Evolutionary conservation across 495 filamentous ascomycete genomes (phyloP).

Genomic region (Aspergillus homomorphus): DNA sequence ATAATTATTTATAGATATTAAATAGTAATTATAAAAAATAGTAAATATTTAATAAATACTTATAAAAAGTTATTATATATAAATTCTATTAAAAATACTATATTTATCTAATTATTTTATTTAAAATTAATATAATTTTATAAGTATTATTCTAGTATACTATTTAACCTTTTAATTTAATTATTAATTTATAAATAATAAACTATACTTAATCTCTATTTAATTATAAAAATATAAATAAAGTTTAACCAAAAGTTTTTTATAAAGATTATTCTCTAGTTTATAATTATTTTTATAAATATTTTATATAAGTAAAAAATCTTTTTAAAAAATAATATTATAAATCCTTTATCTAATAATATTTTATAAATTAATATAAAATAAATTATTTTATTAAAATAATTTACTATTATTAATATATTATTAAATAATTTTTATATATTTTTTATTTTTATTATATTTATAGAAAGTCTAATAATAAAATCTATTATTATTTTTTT

Average conservation of each 20-base stretch:
- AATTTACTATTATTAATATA: not conserved
- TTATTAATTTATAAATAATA: conserved; percentile 12
- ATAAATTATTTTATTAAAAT: not conserved
- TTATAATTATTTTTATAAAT: not conserved
- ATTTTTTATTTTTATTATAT: not conserved
- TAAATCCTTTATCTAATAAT: not conserved
- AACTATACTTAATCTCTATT: conserved; percentile 1
- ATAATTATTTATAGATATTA: not conserved
- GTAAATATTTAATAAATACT: not conserved
- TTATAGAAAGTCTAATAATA: not conserved
- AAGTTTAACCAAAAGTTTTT: conserved; percentile 1
- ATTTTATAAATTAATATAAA: conserved; percentile 1
- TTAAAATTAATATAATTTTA: conserved; percentile 10
- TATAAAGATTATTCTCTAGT: not conserved
- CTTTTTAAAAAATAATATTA: not conserved
- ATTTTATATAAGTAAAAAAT: not conserved
- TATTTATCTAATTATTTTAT: conserved; percentile 8
- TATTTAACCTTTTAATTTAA: conserved; percentile 8
- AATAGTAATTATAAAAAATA: not conserved
- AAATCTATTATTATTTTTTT: too few species aligned
- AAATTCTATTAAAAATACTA: conserved; percentile 6
- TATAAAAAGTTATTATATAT: conserved; percentile 12
- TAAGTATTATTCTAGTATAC: conserved; percentile 8
- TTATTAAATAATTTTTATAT: not conserved
- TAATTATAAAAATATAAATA: conserved; percentile 7